Base-by-base conservation (phyloP, 2,329 filamentous ascomycete genomes). In the Pseudogymnoascus sp. region DNA sequence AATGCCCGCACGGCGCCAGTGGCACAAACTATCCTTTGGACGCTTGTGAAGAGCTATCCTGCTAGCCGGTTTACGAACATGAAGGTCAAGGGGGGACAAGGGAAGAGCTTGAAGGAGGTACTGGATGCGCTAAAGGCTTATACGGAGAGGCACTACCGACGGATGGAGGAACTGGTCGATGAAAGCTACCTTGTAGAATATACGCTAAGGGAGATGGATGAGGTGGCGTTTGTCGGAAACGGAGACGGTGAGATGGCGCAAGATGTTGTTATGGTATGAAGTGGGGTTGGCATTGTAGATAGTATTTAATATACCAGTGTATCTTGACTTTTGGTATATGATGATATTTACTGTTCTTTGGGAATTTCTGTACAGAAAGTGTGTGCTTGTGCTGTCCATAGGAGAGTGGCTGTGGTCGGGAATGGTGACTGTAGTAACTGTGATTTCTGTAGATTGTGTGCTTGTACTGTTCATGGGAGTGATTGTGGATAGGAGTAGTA, bases 101-200 rank as follows among this genome's bases (percentile, higher is more conserved):
- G 82, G 0, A 82, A 83, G 73, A 90, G 86, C 67, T 74, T 96
- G 70, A 90, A 89, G 73, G 92, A 96, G 70, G 86, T 99, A 3
- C 75, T 97, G 40, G 89, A 93, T 68, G 93, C 88, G n/a, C 80
- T 99, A 64, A 87, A 86, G 69, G 90, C 89, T 14, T 97, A 99
- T 74, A 96, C 93, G 0, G 92, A 97, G 76, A 84, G 93, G 67
- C 95, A 99, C 75, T 97, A 96, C 75, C 89, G 88, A 75, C 83
- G 93, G 62, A 83, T 95, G 69, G 93, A 96, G 74, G 93, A 96
- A 72, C 78, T 97, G 69, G 86, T 93, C 42, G 93, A 97, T 73
- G 95, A 97, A 79, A 96, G 93, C 72, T 97, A 93, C 76, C 77
- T 99, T 70, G 84, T 97, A 42, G 91, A 96, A 76, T 97, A 96